Conservation (phyloP, 768 basidiomycete genomes). For the Suillus sp. region DNA sequence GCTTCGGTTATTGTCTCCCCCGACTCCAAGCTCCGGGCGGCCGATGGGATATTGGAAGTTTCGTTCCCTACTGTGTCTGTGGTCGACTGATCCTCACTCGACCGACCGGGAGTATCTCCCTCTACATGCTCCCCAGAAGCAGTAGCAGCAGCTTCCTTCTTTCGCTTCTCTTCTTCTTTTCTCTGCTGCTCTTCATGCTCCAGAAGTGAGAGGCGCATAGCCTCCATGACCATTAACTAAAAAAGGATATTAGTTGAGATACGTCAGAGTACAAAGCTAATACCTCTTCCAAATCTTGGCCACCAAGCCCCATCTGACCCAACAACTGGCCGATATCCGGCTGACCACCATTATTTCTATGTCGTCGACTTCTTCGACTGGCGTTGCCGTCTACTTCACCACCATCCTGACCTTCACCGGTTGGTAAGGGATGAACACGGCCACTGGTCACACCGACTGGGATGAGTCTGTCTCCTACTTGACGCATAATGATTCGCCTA, state of each 20-base stretch:
- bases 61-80: constrained; percentile 9
- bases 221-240: constrained; percentile 98
- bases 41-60: constrained; percentile 9
- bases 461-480: constrained; percentile 95
- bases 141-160: constrained; percentile 42
- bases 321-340: constrained; percentile 65
- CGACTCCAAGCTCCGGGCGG: constrained; percentile 15
- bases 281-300: constrained; percentile 94
- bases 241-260: constrained; percentile 18
- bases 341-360: constrained; percentile 47
- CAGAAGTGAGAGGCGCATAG: constrained; percentile 91
- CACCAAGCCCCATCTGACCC: constrained; percentile 65
- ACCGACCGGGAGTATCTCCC: constrained; percentile 20
- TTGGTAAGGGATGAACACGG: constrained; percentile 66
- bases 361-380: constrained; percentile 52
- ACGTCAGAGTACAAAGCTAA: constrained; percentile 27
- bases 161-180: constrained; percentile 70
- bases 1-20: constrained; percentile 17
- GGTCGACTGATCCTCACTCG: constrained; percentile 13
- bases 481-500: constrained; percentile 95
- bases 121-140: constrained; percentile 31
- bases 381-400: constrained; percentile 43
- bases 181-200: constrained; percentile 95
- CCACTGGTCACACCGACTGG: constrained; percentile 96
- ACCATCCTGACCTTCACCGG: constrained; percentile 55